These are phyloP conservation scores for Poa annua DNA, from an alignment of 176 grass and related monocot genomes.

Conservation along the genomic window DNA sequence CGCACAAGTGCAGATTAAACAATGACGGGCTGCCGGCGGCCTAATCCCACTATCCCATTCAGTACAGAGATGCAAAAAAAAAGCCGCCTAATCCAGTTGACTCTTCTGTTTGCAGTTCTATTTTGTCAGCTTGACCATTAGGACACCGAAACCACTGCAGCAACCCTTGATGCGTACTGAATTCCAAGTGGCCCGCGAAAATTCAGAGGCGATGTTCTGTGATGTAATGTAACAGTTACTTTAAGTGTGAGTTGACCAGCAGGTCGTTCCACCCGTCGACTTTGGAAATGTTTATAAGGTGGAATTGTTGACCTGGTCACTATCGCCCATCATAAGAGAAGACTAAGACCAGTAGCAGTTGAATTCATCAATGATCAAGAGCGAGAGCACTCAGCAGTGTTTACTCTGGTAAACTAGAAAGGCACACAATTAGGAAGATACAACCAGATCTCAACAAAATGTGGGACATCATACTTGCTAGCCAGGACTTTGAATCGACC, in stretches of 20 bases:
- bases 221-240: not conserved
- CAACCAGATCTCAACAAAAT: not conserved
- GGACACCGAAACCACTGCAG: not conserved
- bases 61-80: not conserved
- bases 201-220: not conserved
- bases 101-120: not conserved
- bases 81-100: conserved; percentile 10
- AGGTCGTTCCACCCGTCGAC: not conserved
- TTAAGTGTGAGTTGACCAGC: not conserved
- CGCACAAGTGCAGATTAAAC: not conserved
- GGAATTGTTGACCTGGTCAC: conserved; percentile 18
- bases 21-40: conserved; percentile 2
- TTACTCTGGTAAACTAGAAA: not conserved
- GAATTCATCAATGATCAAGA: not conserved
- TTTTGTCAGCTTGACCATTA: not conserved
- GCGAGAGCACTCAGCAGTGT: not conserved
- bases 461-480: not conserved
- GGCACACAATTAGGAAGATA: not conserved
- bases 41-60: conserved; percentile 20
- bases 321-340: not conserved
- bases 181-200: conserved; percentile 2
- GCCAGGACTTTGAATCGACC: not conserved
- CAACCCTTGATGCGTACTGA: not conserved
- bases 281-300: not conserved
- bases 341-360: not conserved